Conservation (phyloP, 495 filamentous ascomycete genomes). For the Aspergillus sparsus region DNA sequence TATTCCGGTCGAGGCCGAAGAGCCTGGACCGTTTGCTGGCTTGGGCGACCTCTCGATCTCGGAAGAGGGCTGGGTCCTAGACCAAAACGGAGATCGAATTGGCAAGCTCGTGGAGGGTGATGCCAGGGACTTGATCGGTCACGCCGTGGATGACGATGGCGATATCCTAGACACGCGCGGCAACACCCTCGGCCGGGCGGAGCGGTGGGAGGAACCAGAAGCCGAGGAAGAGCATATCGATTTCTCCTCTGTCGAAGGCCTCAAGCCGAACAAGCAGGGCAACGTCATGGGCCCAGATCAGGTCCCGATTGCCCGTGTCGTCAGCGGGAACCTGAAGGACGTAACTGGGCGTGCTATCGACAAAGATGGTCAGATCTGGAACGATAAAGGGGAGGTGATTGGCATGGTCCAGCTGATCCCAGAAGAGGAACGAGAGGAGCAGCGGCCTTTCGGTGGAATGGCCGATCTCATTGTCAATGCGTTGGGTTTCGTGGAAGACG, state of each 20-base stretch:
- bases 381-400: constrained; percentile 68
- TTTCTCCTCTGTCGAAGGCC: constrained; percentile 63
- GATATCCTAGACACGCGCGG: constrained; percentile 59
- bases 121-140: constrained; percentile 53
- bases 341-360: constrained; percentile 70
- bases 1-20: constrained; percentile 50
- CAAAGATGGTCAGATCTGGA: constrained; percentile 73
- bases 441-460: constrained; percentile 73
- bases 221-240: constrained; percentile 47
- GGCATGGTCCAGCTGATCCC: constrained; percentile 75
- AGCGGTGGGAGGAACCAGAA: constrained; percentile 45
- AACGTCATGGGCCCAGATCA: constrained; percentile 73
- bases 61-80: constrained; percentile 51
- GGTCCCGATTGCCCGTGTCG: constrained; percentile 67
- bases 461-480: constrained; percentile 67
- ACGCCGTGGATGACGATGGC: constrained; percentile 56
- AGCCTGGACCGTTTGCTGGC: constrained; percentile 55
- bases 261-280: constrained; percentile 76
- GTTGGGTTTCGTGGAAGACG: constrained; percentile 69
- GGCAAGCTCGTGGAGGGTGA: constrained; percentile 55
- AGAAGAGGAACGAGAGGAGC: constrained; percentile 68
- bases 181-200: constrained; percentile 55
- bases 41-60: constrained; percentile 54
- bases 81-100: constrained; percentile 54
- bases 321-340: constrained; percentile 66